Evolutionary conservation across 148 eudicot genomes (phyloP).

Genomic region (Spergularia bocconei): DNA sequence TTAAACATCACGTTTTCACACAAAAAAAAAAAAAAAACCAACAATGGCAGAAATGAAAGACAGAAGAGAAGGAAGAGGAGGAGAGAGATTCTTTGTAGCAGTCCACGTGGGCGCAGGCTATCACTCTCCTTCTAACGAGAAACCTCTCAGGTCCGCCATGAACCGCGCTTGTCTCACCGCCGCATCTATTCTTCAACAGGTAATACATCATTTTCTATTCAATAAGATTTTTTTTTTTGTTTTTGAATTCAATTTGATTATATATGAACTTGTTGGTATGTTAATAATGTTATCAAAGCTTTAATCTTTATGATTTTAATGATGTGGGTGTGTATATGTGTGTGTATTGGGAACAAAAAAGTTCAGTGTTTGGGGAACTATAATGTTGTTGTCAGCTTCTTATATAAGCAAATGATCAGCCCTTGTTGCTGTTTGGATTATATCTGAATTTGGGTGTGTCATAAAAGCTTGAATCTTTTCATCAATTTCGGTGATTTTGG

Average conservation of each 20-base stretch:
- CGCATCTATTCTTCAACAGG: conserved; percentile 62
- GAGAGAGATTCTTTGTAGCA: conserved; percentile 69
- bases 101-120: conserved; percentile 98
- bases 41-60: conserved; percentile 15
- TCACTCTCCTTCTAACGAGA: conserved; percentile 84
- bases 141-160: conserved; percentile 69
- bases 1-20: too few relatives aligned
- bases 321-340: too few relatives aligned
- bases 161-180: conserved; percentile 86
- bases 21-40: neutral
- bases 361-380: too few relatives aligned
- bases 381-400: conserved; percentile 9
- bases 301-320: neutral
- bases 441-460: neutral
- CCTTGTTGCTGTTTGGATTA: neutral
- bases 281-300: neutral
- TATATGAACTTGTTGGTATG: neutral
- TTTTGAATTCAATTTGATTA: too few relatives aligned
- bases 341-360: too few relatives aligned
- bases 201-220: conserved; percentile 15
- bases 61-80: conserved; percentile 36
- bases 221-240: too few relatives aligned
- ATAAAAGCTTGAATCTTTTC: conserved; percentile 7
- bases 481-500: neutral
- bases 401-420: neutral